Base-by-base conservation (phyloP, 345 rosid species). In the Euphorbia peplus region DNA sequence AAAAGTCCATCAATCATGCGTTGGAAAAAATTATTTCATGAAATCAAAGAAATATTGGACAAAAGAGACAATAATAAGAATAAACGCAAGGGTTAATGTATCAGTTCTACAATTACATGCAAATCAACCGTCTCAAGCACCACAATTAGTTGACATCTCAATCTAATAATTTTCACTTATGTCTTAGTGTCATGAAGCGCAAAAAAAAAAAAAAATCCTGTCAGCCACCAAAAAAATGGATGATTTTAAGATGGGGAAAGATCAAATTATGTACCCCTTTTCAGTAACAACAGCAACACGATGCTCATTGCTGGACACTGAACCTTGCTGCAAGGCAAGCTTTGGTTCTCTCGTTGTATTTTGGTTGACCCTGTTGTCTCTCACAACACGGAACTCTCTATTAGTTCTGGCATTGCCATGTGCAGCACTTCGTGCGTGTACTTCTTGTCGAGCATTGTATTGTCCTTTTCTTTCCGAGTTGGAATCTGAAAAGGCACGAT, bases 301-400 rank as follows among this genome's bases (percentile, higher is more conserved):
- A 61, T 79, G 72, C 51, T 77, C 83, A 15, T 70, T 72, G 54
- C 70, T 39, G 58, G 83, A 77, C 12, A 67, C 65, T 29, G 79
- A 77, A 44, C 67, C 75, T 63, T 76, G 81, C 26, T 55, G 68
- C 15, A 74, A 66, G 60, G 80, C 74, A 69, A 86, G 79, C 68
- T 83, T 85, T 24, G 35, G 42, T 64, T 88, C 96, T 67, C 53
- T 75, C 79, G 63, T 72, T 67, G 75, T 59, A 73, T 71, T 83
- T 47, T 37, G 79, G 53, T 76, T 87, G 69, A 84, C 76, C 74
- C 93, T 86, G 74, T 87, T 92, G 82, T 90, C 96, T 71, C 87
- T 83, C 73, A 90, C 93, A 48, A 90, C 84, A 15, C 84, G 84
- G 57, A 83, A 81, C 77, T 74, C 79, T 66, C 71, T 76, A 66